Percentiles rank a stretch among this genome's conserved stretches.
Conservation (phyloP, 2,329 filamentous ascomycete genomes). For the Alternaria arborescens region DNA sequence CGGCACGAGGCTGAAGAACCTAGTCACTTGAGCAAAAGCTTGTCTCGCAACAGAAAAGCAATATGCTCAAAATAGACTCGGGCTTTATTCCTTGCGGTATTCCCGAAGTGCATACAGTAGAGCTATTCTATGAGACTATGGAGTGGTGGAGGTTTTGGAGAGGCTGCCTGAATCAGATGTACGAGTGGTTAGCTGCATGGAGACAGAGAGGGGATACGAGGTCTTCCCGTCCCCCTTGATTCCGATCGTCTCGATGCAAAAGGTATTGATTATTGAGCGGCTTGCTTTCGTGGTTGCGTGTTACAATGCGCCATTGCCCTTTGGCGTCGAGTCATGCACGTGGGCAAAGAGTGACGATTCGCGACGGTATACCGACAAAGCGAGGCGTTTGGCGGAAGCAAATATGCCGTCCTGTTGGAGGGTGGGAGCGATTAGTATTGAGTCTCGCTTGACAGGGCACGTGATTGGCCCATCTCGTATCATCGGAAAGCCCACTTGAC, state of each 20-base stretch:
- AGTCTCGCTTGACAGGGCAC: conserved; percentile 19
- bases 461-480: conserved; percentile 19
- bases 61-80: conserved; percentile 15
- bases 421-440: conserved; percentile 9
- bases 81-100: conserved; percentile 9
- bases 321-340: background rate
- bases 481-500: conserved; percentile 8
- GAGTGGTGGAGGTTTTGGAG: conserved; percentile 19
- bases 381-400: conserved; percentile 15
- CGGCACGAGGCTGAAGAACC: conserved; percentile 7
- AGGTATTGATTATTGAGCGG: conserved; percentile 15
- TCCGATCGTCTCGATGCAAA: conserved; percentile 6
- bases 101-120: conserved; percentile 8
- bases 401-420: conserved; percentile 8
- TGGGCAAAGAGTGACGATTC: background rate
- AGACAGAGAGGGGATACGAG: conserved; percentile 19
- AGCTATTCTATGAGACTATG: conserved; percentile 10
- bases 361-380: conserved; percentile 7
- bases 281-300: conserved; percentile 5
- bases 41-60: conserved; percentile 10
- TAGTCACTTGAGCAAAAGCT: conserved; percentile 13
- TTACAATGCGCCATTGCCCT: background rate
- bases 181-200: conserved; percentile 10
- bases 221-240: conserved; percentile 8
- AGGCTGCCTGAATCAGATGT: conserved; percentile 15